These are phyloP conservation scores for Acacia confusa DNA, from an alignment of 306 rosid species.

Conservation along the genomic window DNA sequence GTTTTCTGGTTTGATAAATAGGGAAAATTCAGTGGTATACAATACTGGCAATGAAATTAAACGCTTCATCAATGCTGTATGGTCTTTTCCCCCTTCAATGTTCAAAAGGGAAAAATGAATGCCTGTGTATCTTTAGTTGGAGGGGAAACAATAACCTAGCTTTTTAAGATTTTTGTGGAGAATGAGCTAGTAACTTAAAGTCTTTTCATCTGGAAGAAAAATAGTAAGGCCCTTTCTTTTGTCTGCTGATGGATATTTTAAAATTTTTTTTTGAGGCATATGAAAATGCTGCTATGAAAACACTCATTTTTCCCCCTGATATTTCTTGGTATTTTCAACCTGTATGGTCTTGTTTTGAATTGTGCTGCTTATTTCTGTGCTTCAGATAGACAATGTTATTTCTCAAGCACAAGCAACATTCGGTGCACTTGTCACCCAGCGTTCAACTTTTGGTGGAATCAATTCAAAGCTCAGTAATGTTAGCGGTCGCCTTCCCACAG, in stretches of 20 bases:
- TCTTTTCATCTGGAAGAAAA: not conserved
- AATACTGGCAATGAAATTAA: not conserved
- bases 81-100: not conserved
- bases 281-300: not conserved
- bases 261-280: not conserved
- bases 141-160: not conserved
- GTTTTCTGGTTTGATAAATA: not conserved
- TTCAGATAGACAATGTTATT: constrained; percentile 83
- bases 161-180: not conserved
- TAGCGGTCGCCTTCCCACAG: constrained; percentile 93
- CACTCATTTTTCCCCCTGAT: not conserved
- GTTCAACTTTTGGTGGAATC: constrained; percentile 93
- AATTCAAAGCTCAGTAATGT: constrained; percentile 91
- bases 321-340: constrained; percentile 4
- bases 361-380: constrained; percentile 20
- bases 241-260: not conserved
- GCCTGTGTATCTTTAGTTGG: not conserved
- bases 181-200: not conserved
- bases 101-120: not conserved
- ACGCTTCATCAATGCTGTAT: not conserved
- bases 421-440: constrained; percentile 84
- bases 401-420: constrained; percentile 98
- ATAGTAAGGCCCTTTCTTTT: not conserved
- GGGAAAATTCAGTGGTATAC: not conserved
- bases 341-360: constrained; percentile 22